Base-by-base conservation (phyloP, 306 rosid species). In the Fragaria iinumae region DNA sequence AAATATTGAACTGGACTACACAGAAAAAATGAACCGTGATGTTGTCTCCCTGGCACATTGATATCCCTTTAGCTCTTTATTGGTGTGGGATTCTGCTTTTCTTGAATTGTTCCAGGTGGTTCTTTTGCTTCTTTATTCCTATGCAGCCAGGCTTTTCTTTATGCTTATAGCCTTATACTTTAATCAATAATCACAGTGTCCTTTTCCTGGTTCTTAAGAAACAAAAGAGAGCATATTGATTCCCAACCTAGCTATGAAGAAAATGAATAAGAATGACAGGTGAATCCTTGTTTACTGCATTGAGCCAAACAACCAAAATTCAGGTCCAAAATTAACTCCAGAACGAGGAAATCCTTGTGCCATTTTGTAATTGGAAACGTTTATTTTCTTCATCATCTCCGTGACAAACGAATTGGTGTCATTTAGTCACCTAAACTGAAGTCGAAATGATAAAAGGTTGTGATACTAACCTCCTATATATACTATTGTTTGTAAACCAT, bases 71-170 rank as follows among this genome's bases (percentile, higher is more conserved):
- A 34, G 69, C 69, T 57, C 43, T 76, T 67, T 20, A 49, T 56
- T 62, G 48, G 65, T 73, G 48, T 29, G 55, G 67, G 62, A 52
- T 76, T 80, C 72, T 73, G 83, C 74, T 75, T 71, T 59, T 56
- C 41, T 71, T 71, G 75, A 70, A 41, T 74, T 74, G 75, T 77
- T 55, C 71, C 71, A 67, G 73, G 76, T 50, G 73, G 60, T 71
- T 83, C 83, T 71, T 84, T 60, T 78, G 73, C 80, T 80, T 79
- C 83, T 71, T 79, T 79, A 56, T 79, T 77, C 84, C 78, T 76
- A 59, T 77, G 83, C 79, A 77, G 9, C 77, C 50, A 69, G 79
- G 72, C 76, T 79, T 79, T 77, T 71, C 69, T 79, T 76, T 38
- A 80, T 45, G 57, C 53, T 79, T 50, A 44, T 44, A 44, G 48